Evolutionary conservation across 2,329 filamentous ascomycete species (phyloP).

Genomic region (Ceratocystis eucalypticola): DNA sequence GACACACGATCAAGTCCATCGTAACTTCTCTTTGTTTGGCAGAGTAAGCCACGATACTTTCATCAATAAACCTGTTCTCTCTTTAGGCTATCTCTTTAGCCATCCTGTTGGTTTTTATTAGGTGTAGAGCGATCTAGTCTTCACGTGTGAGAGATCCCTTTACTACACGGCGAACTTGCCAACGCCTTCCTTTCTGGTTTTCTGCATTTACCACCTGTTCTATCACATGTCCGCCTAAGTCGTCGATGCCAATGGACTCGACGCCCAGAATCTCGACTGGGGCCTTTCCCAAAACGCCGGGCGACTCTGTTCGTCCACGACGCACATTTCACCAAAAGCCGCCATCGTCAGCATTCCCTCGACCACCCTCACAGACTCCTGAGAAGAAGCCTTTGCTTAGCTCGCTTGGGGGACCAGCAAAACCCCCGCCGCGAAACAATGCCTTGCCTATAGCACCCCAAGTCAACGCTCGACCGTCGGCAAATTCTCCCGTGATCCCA

Average conservation of each 20-base stretch:
- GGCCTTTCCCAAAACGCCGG: constrained; percentile 18
- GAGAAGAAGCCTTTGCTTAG: constrained; percentile 5
- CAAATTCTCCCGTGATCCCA: constrained; percentile 57
- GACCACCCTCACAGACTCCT: constrained; percentile 11
- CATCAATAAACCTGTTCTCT: neutral
- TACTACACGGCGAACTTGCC: neutral
- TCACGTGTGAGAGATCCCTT: too few relatives aligned
- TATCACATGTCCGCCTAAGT: constrained; percentile 11
- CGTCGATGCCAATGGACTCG: constrained; percentile 14
- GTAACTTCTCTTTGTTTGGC: neutral
- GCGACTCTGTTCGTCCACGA: constrained; percentile 17
- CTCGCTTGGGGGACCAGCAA: neutral
- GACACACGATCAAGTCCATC: neutral
- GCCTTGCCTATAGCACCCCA: constrained; percentile 37
- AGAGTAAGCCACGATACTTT: neutral
- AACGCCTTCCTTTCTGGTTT: neutral
- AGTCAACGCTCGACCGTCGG: constrained; percentile 21
- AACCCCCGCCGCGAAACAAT: constrained; percentile 19
- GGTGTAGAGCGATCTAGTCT: too few relatives aligned
- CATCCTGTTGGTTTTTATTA: too few relatives aligned
- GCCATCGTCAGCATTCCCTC: constrained; percentile 8
- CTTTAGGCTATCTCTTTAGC: too few relatives aligned
- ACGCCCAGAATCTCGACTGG: constrained; percentile 18
- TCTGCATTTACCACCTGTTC: neutral
- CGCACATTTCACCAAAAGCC: constrained; percentile 16